These are phyloP conservation scores for Microsporum canis DNA, from an alignment of 2,329 filamentous ascomycete species.

Conservation along the genomic window DNA sequence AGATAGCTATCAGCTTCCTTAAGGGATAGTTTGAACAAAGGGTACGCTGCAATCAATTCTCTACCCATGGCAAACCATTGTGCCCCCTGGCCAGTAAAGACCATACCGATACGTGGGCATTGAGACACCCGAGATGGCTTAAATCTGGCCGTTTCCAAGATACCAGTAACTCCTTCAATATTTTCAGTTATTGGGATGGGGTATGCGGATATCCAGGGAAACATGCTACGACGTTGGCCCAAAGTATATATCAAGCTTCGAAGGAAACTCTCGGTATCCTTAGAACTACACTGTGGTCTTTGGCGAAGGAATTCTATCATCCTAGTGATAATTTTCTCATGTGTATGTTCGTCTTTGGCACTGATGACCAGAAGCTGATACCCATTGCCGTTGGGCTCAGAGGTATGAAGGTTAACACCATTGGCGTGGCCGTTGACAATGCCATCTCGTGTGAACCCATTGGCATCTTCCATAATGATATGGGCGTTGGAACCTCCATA, in stretches of 20 bases:
- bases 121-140: neutral
- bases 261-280: neutral
- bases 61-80: slow-evolving; percentile 15
- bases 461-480: slow-evolving; percentile 18
- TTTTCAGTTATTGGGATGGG: neutral
- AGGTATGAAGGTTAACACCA: neutral
- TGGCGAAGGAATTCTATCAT: too few species aligned
- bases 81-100: slow-evolving; percentile 18
- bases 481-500: slow-evolving; percentile 22
- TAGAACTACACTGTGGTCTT: too few species aligned
- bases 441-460: neutral
- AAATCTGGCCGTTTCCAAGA: neutral
- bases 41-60: slow-evolving; percentile 11
- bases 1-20: slow-evolving; percentile 8
- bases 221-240: neutral
- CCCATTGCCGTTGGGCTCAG: too few species aligned
- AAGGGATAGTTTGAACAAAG: slow-evolving; percentile 10
- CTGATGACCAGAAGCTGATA: neutral
- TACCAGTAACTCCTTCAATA: too few species aligned
- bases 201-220: neutral
- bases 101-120: neutral
- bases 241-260: neutral
- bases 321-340: neutral
- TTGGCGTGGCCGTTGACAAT: neutral
- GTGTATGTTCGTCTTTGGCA: neutral